Evolutionary conservation across 441 rosid species (phyloP).

Genomic region (Populus hybrid): DNA sequence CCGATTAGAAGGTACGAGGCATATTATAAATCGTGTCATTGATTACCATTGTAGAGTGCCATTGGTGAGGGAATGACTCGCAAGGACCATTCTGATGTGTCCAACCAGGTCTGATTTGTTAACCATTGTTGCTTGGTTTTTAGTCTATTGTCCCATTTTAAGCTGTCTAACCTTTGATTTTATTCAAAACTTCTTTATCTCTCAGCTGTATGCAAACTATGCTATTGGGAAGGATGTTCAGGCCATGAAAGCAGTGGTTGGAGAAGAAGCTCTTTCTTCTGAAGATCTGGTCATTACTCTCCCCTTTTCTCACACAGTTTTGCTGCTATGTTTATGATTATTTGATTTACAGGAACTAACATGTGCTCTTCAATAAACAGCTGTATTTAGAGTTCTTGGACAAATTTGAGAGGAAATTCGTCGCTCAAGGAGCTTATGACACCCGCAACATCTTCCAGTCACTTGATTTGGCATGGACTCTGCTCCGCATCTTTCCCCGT

Average conservation of each 20-base stretch:
- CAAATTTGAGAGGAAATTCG: slow-evolving; percentile 96
- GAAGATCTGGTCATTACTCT: slow-evolving; percentile 72
- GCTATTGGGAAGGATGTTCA: slow-evolving; percentile 99
- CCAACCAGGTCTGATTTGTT: slow-evolving; percentile 74
- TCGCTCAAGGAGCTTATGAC: slow-evolving; percentile 94
- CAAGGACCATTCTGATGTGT: slow-evolving; percentile 90
- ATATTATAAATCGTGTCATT: not conserved
- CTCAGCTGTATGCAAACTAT: slow-evolving; percentile 90
- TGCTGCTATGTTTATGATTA: not conserved
- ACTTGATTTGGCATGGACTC: slow-evolving; percentile 95
- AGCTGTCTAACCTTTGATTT: not conserved
- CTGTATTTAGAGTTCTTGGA: slow-evolving; percentile 96
- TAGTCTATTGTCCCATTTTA: not conserved
- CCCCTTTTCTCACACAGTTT: not conserved
- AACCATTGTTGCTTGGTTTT: not conserved
- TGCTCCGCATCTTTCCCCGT: slow-evolving; percentile 71
- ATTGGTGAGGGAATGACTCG: slow-evolving; percentile 99
- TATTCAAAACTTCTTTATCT: slow-evolving; percentile 1
- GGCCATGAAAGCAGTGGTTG: slow-evolving; percentile 99
- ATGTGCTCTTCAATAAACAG: slow-evolving; percentile 40
- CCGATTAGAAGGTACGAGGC: not conserved
- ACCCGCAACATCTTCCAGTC: slow-evolving; percentile 98
- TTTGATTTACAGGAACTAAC: slow-evolving; percentile 8
- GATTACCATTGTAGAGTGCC: slow-evolving; percentile 66
- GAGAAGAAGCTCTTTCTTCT: slow-evolving; percentile 99